Conservation (phyloP, 2,329 filamentous ascomycete genomes). For the Fusarium sarcochroum region DNA sequence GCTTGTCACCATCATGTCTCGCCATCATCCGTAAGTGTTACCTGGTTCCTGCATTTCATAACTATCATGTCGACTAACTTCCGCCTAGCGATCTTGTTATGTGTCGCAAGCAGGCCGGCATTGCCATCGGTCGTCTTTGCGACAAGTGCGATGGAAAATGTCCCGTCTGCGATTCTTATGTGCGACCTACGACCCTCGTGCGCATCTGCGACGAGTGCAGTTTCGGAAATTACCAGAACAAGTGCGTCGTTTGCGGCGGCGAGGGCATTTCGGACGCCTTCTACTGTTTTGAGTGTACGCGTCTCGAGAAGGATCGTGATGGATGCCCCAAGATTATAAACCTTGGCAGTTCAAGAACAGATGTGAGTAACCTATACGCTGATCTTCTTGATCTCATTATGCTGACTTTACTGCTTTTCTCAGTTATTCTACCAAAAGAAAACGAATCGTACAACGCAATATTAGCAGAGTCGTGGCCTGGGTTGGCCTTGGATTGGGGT, state of each 20-base stretch:
- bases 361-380: conserved; percentile 68
- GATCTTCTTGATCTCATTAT: neutral
- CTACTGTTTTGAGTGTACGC: conserved; percentile 99
- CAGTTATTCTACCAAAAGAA: conserved; percentile 77
- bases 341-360: conserved; percentile 92
- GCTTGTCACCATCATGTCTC: conserved; percentile 76
- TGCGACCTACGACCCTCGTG: conserved; percentile 95
- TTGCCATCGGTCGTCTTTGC: conserved; percentile 97
- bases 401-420: conserved; percentile 39
- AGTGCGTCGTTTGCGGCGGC: conserved; percentile 98
- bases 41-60: neutral
- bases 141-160: conserved; percentile 99
- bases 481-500: conserved; percentile 57
- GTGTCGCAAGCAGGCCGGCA: conserved; percentile 98
- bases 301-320: conserved; percentile 95
- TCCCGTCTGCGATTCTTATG: conserved; percentile 98
- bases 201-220: conserved; percentile 99
- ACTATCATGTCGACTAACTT: conserved; percentile 45
- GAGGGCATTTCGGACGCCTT: conserved; percentile 99
- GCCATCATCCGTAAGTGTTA: conserved; percentile 85
- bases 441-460: conserved; percentile 71
- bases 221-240: conserved; percentile 99
- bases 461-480: conserved; percentile 65
- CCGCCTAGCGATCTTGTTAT: conserved; percentile 88
- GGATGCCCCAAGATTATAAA: conserved; percentile 99